Evolutionary conservation across 106 monocot genomes (phyloP), one percentile per base, ranked within the genome.

Genomic region (Dendrobium nobile): DNA sequence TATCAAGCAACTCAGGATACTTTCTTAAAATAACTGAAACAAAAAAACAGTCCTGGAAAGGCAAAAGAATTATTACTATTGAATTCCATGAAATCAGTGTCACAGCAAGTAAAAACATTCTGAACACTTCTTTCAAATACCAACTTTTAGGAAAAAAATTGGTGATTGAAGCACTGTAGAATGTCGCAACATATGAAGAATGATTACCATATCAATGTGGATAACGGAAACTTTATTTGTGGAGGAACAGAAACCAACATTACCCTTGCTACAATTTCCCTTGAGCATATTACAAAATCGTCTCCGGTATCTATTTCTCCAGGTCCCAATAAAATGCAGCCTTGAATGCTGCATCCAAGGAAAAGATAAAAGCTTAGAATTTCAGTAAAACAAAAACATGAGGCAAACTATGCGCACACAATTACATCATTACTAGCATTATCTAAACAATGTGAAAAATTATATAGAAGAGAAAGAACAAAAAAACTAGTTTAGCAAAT

Each of bases 311-410:
- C 98, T 87, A 67, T 88, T 95, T 81, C 95, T 92, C 98, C 95
- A 98, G 4, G 90, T 98, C 84, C 98, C 98, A 89, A 98, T 98
- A 61, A 98, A 98, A 83, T 98, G 98, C 85, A 98, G 65, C 84
- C 98, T 92, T 22, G 98, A 98, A 59, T 83, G 87, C 95, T 95
- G 55, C 22, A 80, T 54, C 37, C 73, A 72, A 80, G 18, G 55
- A 73, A 80, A 48, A 80, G 65, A 72, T 28, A 19, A 8, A 72
- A 11, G 40, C 54, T 2, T 17, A 15, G 13, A 18, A 73, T 55
- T 80, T 20, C 22, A 54, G 41, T 33, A 48, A 80, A 28, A 48
- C 54, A 72, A 26, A 16, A 31, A 48, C 1, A 10, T 33, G 20
- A 28, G 47, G 72, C 19, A 41, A 70, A 80, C 79, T 31, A 68